These are phyloP conservation scores for Dactylellina sp. DNA, from an alignment of 2,329 filamentous ascomycete genomes.

Conservation along the genomic window DNA sequence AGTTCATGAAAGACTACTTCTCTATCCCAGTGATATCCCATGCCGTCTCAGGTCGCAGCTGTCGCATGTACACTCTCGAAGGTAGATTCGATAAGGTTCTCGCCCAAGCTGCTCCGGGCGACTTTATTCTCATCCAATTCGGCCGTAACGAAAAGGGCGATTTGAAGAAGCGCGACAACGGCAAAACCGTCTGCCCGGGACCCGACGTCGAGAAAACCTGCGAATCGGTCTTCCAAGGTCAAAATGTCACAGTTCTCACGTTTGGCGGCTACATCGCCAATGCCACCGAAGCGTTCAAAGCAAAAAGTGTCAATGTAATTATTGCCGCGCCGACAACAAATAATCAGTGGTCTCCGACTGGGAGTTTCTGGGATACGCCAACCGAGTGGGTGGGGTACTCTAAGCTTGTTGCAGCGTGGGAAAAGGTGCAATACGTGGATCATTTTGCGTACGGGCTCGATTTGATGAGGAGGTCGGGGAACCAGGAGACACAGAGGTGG, in stretches of 20 bases:
- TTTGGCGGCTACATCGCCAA: conserved; percentile 34
- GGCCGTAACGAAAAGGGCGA: conserved; percentile 38
- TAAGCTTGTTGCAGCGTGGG: conserved; percentile 5
- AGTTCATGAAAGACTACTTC: conserved; percentile 33
- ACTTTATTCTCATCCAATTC: conserved; percentile 40
- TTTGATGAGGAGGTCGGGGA: conserved; percentile 20
- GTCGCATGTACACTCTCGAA: conserved; percentile 35
- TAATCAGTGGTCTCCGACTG: conserved; percentile 14
- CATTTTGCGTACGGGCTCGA: conserved; percentile 40
- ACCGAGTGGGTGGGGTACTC: conserved; percentile 29
- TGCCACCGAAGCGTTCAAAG: conserved; percentile 20
- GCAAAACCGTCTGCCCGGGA: conserved; percentile 30
- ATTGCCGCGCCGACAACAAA: conserved; percentile 30
- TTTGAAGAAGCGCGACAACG: conserved; percentile 19
- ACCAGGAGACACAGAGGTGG: conserved; percentile 21
- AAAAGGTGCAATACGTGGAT: conserved; percentile 17
- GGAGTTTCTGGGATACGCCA: conserved; percentile 19
- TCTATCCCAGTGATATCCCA: conserved; percentile 7
- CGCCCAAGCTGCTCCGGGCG: neutral
- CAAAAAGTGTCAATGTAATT: conserved; percentile 12
- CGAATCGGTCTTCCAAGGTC: conserved; percentile 10
- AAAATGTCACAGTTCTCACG: conserved; percentile 20
- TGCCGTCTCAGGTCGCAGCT: conserved; percentile 34
- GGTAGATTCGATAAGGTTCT: conserved; percentile 31
- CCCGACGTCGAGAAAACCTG: conserved; percentile 11